Conservation (phyloP, 2,329 filamentous ascomycete genomes). For the Ophiostoma sp. region DNA sequence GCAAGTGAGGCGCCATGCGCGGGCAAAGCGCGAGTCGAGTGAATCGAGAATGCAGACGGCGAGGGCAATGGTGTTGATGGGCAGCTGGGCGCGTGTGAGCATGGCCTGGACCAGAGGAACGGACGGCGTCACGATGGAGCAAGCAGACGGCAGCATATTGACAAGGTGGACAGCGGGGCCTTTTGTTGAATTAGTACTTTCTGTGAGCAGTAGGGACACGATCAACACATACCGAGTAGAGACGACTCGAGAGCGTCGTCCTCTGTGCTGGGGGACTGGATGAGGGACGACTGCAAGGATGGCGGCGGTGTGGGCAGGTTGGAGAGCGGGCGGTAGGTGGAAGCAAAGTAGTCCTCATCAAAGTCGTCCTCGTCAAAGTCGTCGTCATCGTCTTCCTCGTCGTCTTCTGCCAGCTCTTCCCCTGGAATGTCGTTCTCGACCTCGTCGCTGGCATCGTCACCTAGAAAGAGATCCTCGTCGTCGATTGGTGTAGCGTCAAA, state of each 20-base stretch:
- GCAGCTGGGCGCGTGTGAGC: conserved; percentile 52
- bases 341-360: conserved; percentile 50
- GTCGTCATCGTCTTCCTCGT: not conserved
- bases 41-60: conserved; percentile 64
- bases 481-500: conserved; percentile 13
- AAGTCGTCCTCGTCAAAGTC: conserved; percentile 45
- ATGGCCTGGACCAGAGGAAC: conserved; percentile 56
- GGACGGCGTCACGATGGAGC: conserved; percentile 55
- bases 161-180: conserved; percentile 62
- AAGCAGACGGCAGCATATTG: conserved; percentile 59
- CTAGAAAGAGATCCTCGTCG: conserved; percentile 22
- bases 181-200: conserved; percentile 31
- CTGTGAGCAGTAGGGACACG: conserved; percentile 2
- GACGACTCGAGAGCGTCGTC: conserved; percentile 4
- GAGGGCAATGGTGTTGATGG: conserved; percentile 58
- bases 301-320: conserved; percentile 62
- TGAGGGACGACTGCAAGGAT: conserved; percentile 7
- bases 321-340: conserved; percentile 61
- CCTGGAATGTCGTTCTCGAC: conserved; percentile 48
- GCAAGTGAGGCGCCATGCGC: conserved; percentile 56
- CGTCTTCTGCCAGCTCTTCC: conserved; percentile 9
- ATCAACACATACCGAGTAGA: conserved; percentile 34
- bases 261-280: conserved; percentile 26
- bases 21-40: conserved; percentile 57
- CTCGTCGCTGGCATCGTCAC: conserved; percentile 28